These are phyloP conservation scores for Daldinia grandis DNA, from an alignment of 495 filamentous ascomycete genomes.

Conservation along the genomic window DNA sequence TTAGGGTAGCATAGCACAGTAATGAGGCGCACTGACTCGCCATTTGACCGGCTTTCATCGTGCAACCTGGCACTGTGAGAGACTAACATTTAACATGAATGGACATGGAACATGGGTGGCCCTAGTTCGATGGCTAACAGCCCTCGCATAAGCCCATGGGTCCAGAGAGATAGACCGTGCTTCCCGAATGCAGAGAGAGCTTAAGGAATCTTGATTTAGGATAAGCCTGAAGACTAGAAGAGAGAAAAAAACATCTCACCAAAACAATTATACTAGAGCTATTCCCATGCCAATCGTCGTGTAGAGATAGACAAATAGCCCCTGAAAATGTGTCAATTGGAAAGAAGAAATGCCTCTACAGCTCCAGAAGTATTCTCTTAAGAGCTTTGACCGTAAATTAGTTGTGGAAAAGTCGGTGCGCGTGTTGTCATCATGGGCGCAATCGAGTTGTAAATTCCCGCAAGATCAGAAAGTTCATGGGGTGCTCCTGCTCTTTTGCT, in stretches of 20 bases:
- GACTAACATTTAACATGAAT: slow-evolving; percentile 24
- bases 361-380: slow-evolving; percentile 22
- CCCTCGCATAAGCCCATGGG: slow-evolving; percentile 40
- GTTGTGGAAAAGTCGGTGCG: slow-evolving; percentile 34
- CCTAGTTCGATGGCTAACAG: slow-evolving; percentile 35
- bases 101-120: slow-evolving; percentile 32
- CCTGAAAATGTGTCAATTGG: slow-evolving; percentile 36
- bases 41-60: slow-evolving; percentile 1
- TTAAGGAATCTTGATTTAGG: slow-evolving; percentile 42
- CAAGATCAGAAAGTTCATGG: slow-evolving; percentile 41
- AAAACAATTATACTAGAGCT: slow-evolving; percentile 27
- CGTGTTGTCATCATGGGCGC: slow-evolving; percentile 31
- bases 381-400: slow-evolving; percentile 29
- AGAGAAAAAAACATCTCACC: slow-evolving; percentile 29
- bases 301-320: not conserved
- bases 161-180: slow-evolving; percentile 29
- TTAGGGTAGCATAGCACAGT: slow-evolving; percentile 32
- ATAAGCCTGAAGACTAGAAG: slow-evolving; percentile 12
- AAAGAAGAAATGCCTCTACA: slow-evolving; percentile 21
- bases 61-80: slow-evolving; percentile 28
- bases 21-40: slow-evolving; percentile 36
- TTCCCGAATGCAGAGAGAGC: slow-evolving; percentile 42
- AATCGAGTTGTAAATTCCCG: slow-evolving; percentile 42
- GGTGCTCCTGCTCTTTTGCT: slow-evolving; percentile 24
- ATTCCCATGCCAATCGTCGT: slow-evolving; percentile 30